These are phyloP conservation scores for Cutaneotrichosporon sp. DNA, from an alignment of 1,284 basidiomycete species.

Conservation along the genomic window DNA sequence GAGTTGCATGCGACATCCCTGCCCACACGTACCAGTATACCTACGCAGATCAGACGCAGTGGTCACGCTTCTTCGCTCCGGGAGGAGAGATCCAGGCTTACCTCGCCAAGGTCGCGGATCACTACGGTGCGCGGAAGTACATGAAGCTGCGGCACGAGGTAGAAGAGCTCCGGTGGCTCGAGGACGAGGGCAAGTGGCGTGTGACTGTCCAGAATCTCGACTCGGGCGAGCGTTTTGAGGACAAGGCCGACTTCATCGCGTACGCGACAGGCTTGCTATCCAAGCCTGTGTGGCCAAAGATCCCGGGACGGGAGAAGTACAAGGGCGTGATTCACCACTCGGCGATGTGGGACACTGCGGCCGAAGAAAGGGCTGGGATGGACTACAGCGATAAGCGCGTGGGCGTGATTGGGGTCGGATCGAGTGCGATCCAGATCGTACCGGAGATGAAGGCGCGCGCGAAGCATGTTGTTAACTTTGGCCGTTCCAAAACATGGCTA, in stretches of 20 bases:
- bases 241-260: slow-evolving; percentile 32
- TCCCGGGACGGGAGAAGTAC: slow-evolving; percentile 24
- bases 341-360: slow-evolving; percentile 22
- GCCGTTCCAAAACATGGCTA: slow-evolving; percentile 24
- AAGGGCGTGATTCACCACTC: slow-evolving; percentile 31
- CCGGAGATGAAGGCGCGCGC: slow-evolving; percentile 24
- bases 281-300: slow-evolving; percentile 34
- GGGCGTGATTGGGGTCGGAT: slow-evolving; percentile 18
- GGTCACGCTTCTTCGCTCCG: slow-evolving; percentile 28
- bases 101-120: slow-evolving; percentile 23
- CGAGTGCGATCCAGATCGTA: slow-evolving; percentile 24
- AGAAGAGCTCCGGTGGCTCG: slow-evolving; percentile 25
- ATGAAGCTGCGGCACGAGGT: slow-evolving; percentile 32
- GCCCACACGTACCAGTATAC: slow-evolving; percentile 27
- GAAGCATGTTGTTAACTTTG: slow-evolving; percentile 10
- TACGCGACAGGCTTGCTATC: slow-evolving; percentile 30
- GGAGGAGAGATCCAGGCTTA: slow-evolving; percentile 32
- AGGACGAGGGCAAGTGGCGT: slow-evolving; percentile 24
- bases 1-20: slow-evolving; percentile 32
- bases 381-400: slow-evolving; percentile 17
- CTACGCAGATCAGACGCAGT: slow-evolving; percentile 23
- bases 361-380: slow-evolving; percentile 14
- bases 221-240: slow-evolving; percentile 12
- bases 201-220: slow-evolving; percentile 13
- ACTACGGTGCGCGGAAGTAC: slow-evolving; percentile 23